phyloP scores from a whole-genome alignment of 306 rosid species.

The Cyclanthera cordifolia region DNA sequence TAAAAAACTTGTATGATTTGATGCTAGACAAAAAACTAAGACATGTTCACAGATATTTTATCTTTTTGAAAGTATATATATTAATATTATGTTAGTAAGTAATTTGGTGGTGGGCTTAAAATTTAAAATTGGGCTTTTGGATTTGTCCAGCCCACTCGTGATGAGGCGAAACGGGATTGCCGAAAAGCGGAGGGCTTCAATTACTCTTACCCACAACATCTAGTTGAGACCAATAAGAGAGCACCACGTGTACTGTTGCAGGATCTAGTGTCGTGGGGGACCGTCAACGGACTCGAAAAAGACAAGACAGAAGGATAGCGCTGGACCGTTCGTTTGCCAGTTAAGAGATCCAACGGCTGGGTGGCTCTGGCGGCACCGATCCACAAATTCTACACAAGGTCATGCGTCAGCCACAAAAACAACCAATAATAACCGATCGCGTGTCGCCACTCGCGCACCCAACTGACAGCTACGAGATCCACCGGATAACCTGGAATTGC shows the following conservation, averaged over 20 bases:
- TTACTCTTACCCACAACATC: slow-evolving; percentile 6
- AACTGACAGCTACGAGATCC: slow-evolving; percentile 21
- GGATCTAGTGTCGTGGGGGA: background rate
- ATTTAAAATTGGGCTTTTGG: background rate
- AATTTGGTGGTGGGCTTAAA: background rate
- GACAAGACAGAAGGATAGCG: background rate
- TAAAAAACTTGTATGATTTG: too few species aligned
- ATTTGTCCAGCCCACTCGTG: background rate
- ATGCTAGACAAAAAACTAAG: too few species aligned
- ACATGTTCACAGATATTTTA: too few species aligned
- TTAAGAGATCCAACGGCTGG: slow-evolving; percentile 35
- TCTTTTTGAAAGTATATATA: too few species aligned
- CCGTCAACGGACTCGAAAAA: slow-evolving; percentile 14
- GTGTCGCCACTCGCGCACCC: slow-evolving; percentile 22
- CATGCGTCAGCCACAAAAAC: slow-evolving; percentile 16
- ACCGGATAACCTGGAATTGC: slow-evolving; percentile 34
- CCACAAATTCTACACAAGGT: slow-evolving; percentile 11
- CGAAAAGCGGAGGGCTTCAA: background rate
- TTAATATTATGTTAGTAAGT: too few species aligned
- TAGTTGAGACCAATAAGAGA: background rate
- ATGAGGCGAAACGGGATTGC: background rate
- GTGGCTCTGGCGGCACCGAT: slow-evolving; percentile 15
- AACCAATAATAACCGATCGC: slow-evolving; percentile 22
- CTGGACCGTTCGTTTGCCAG: slow-evolving; percentile 16
- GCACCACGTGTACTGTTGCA: background rate